Conservation (phyloP, 192 early-diverging fungal genomes). For the Entrophospora sp. region DNA sequence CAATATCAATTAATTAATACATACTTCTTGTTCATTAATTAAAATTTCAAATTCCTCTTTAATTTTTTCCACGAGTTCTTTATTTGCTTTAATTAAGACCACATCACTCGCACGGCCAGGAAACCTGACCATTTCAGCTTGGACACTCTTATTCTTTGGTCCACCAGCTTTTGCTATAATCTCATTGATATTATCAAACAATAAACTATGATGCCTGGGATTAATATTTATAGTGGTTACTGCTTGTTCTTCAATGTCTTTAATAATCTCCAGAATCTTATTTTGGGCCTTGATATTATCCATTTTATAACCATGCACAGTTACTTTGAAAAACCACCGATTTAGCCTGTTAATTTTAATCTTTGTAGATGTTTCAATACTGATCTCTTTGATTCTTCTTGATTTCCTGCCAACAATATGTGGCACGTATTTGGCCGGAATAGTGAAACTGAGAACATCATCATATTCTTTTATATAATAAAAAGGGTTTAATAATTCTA, state of each 20-base stretch:
- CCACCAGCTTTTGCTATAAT: slow-evolving; percentile 51
- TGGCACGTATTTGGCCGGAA: slow-evolving; percentile 58
- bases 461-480: slow-evolving; percentile 75
- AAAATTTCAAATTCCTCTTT: slow-evolving; percentile 33
- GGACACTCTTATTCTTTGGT: slow-evolving; percentile 42
- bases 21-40: slow-evolving; percentile 49
- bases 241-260: slow-evolving; percentile 49
- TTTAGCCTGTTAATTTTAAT: slow-evolving; percentile 60
- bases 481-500: slow-evolving; percentile 71
- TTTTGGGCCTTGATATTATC: slow-evolving; percentile 48
- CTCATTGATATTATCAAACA: slow-evolving; percentile 59
- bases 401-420: slow-evolving; percentile 74
- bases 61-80: slow-evolving; percentile 46
- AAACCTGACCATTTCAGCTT: slow-evolving; percentile 52
- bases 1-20: slow-evolving; percentile 30
- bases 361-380: slow-evolving; percentile 56
- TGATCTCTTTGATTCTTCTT: slow-evolving; percentile 65
- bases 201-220: slow-evolving; percentile 47
- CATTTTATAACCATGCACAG: slow-evolving; percentile 44
- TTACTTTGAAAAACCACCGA: slow-evolving; percentile 34
- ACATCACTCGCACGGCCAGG: slow-evolving; percentile 52
- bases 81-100: slow-evolving; percentile 53
- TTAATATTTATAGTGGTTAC: slow-evolving; percentile 43
- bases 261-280: slow-evolving; percentile 47
- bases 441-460: slow-evolving; percentile 51